Percentiles rank a stretch among this genome's conserved stretches.
These are phyloP conservation scores for Pichia kluyveri DNA, from an alignment of 805 yeast genomes.

Conservation along the genomic window DNA sequence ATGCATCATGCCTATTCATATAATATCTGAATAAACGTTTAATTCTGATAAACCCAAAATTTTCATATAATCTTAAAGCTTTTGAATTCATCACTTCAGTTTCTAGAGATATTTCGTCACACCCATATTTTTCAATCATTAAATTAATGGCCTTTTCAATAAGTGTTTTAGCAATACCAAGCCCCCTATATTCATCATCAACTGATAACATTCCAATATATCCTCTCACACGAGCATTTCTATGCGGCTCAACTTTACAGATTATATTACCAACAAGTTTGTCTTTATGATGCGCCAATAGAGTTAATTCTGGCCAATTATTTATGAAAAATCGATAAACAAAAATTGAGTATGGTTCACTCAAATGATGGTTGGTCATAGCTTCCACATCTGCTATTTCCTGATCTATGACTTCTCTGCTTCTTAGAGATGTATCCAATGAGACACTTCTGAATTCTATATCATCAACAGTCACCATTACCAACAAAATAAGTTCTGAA, in stretches of 20 bases:
- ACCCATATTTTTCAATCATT: slow-evolving; percentile 51
- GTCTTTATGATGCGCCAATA: slow-evolving; percentile 41
- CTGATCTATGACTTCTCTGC: slow-evolving; percentile 16
- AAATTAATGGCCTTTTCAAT: slow-evolving; percentile 52
- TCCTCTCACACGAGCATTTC: slow-evolving; percentile 68
- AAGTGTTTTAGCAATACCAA: slow-evolving; percentile 72
- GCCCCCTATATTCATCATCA: slow-evolving; percentile 57
- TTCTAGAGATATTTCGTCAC: slow-evolving; percentile 90
- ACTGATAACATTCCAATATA: slow-evolving; percentile 96
- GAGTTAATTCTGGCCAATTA: slow-evolving; percentile 84
- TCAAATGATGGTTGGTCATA: slow-evolving; percentile 63
- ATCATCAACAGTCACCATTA: slow-evolving; percentile 3
- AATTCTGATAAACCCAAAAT: slow-evolving; percentile 29
- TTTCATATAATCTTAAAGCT: slow-evolving; percentile 28
- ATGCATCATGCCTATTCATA: slow-evolving; percentile 89
- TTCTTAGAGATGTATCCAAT: slow-evolving; percentile 11
- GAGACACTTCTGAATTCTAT: slow-evolving; percentile 12
- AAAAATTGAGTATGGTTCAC: slow-evolving; percentile 91
- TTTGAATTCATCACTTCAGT: slow-evolving; percentile 71
- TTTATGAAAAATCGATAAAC: slow-evolving; percentile 86
- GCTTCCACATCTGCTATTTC: slow-evolving; percentile 44
- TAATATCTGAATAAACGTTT: slow-evolving; percentile 76
- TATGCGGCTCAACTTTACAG: slow-evolving; percentile 71
- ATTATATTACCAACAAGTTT: slow-evolving; percentile 74
- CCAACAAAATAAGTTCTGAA: no score